Percentiles rank a stretch among this genome's conserved stretches.
Conservation (phyloP, 176 grass and related monocot genomes). For the Phragmites australis region DNA sequence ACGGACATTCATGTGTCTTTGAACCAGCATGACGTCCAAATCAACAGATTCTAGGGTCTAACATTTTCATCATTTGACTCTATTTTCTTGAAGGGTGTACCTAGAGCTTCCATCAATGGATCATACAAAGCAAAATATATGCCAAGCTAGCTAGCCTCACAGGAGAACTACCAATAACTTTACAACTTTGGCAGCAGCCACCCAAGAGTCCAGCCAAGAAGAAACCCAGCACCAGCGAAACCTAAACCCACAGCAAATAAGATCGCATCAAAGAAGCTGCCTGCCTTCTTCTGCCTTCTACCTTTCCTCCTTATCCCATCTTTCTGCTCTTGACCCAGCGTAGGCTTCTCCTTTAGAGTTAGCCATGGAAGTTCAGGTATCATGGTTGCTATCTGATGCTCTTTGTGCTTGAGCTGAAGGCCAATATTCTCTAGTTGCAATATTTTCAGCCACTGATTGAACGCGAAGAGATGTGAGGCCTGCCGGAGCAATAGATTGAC, state of each 20-base stretch:
- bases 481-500: conserved; percentile 67
- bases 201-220: conserved; percentile 83
- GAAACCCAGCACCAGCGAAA: conserved; percentile 78
- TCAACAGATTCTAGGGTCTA: conserved; percentile 1
- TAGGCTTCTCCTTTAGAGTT: conserved; percentile 32
- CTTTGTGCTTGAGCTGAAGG: conserved; percentile 61
- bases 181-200: conserved; percentile 66
- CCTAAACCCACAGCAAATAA: conserved; percentile 73
- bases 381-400: conserved; percentile 50
- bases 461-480: conserved; percentile 82
- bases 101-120: conserved; percentile 3
- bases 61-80: neutral
- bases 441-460: conserved; percentile 83
- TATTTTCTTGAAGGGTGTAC: conserved; percentile 6
- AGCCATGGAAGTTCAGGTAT: conserved; percentile 61
- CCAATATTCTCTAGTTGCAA: conserved; percentile 80
- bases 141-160: conserved; percentile 1
- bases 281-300: conserved; percentile 38
- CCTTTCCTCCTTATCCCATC: conserved; percentile 39
- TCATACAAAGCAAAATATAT: conserved; percentile 30
- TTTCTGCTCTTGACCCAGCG: conserved; percentile 22
- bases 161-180: conserved; percentile 19
- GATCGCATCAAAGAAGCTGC: conserved; percentile 45
- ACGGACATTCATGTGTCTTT: neutral
- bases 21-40: conserved; percentile 22